Base-by-base conservation (phyloP, 495 filamentous ascomycete genomes). In the Cairneyella variabilis region DNA sequence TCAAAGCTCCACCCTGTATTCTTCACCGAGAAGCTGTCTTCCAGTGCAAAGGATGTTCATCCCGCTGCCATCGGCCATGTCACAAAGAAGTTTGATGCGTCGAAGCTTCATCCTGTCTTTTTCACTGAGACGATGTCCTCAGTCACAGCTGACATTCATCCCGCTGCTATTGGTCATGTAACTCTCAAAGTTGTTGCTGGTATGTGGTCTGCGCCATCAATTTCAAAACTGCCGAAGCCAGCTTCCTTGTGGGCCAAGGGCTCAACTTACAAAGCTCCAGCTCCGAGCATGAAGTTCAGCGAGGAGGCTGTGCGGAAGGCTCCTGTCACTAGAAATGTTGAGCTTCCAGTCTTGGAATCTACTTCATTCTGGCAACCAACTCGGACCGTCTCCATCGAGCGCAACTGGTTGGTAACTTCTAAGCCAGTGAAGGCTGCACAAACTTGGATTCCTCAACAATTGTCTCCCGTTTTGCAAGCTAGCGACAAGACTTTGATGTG, bases 81-180 rank as follows among this genome's bases (percentile, higher is more conserved):
- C n/a, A 30, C 14, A 2, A 16, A 21, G 17, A 3, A 22, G 10
- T 51, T 47, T 26, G 54, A 57, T 27, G 11, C 50, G 6, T n/a
- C 49, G 16, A 22, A 50, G 0, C 39, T 47, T n/a, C 58, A 57
- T 38, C 54, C 58, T 34, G 50, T 54, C 4, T 61, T 60, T 25
- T 60, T 60, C 52, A 53, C 53, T 5, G 10, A 52, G 4, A 28
- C 20, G 5, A 37, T 56, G n/a, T 18, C 28, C 2, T 34, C 52
- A 11, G 52, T 16, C 18, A 17, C 44, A 9, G 23, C 5, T 11
- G 52, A 56, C 23, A 41, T 60, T 18, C 57, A 60, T 43, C 57
- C 57, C 3, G 57, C 48, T n/a, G 57, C 52, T 21, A 47, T 60
- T 12, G 52, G 57, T 1, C n/a, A 41, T 28, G 51, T 37, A 10